A percentile compares a stretch with the other conserved stretches of the same genome.
Evolutionary conservation across 108 stramenopile species (phyloP).

Genomic region (Seminavis robusta): DNA sequence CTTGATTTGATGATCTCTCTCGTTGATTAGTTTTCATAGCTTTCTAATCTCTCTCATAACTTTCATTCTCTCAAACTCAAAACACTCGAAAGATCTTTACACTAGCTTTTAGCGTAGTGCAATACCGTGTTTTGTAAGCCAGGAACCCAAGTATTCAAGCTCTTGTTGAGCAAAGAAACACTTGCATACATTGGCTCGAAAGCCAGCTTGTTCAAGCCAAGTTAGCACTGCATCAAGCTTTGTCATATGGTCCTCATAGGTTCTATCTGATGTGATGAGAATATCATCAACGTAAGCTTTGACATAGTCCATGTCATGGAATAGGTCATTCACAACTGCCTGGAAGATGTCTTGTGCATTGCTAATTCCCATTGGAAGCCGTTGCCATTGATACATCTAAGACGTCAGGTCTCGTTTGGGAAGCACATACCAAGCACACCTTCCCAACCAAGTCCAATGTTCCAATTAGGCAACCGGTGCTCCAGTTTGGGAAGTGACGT

Average conservation of each 20-base stretch:
- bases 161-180: constrained; percentile 5
- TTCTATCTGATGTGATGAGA: constrained; percentile 13
- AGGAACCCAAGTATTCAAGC: constrained; percentile 21
- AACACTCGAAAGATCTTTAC: too few species aligned
- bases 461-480: too few species aligned
- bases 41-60: too few species aligned
- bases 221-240: constrained; percentile 16
- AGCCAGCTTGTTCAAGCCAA: constrained; percentile 14
- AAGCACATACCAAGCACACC: too few species aligned
- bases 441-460: too few species aligned
- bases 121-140: constrained; percentile 9
- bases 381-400: constrained; percentile 24
- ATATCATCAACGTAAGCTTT: constrained; percentile 38
- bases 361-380: constrained; percentile 37
- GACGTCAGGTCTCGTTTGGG: too few species aligned
- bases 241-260: constrained; percentile 19
- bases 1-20: too few species aligned
- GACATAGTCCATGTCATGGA: constrained; percentile 22
- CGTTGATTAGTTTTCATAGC: too few species aligned
- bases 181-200: constrained; percentile 21
- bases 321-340: constrained; percentile 25
- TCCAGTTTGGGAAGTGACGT: too few species aligned
- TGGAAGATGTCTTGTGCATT: constrained; percentile 36
- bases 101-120: too few species aligned
- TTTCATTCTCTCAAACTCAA: too few species aligned